Percentiles rank a stretch among this genome's conserved stretches.
These are phyloP conservation scores for Barnettozyma hawaiiensis DNA, from an alignment of 1,139 yeast genomes.

Conservation along the genomic window DNA sequence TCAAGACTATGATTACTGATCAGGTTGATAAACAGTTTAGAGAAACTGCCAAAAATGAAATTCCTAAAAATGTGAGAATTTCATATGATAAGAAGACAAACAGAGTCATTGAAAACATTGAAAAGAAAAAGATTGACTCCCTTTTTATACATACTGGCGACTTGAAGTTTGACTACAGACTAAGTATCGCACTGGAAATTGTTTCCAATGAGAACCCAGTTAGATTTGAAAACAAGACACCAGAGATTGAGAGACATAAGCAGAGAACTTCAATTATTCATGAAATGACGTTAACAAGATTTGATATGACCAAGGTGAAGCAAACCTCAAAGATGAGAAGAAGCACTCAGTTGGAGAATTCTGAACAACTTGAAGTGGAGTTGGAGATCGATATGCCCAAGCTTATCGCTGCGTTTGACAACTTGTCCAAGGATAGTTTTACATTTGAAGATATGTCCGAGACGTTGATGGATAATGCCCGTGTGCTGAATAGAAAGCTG, in stretches of 20 bases:
- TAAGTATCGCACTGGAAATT: constrained; percentile 70
- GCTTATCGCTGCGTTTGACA: constrained; percentile 57
- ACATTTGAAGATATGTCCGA: constrained; percentile 68
- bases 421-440: constrained; percentile 45
- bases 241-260: constrained; percentile 54
- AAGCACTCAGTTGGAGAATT: constrained; percentile 34
- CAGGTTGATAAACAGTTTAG: constrained; percentile 36
- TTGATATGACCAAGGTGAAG: constrained; percentile 63
- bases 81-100: constrained; percentile 65
- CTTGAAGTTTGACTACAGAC: constrained; percentile 67
- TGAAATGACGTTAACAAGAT: constrained; percentile 60
- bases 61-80: constrained; percentile 57
- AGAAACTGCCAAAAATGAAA: constrained; percentile 39
- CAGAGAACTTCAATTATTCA: constrained; percentile 61
- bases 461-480: constrained; percentile 66
- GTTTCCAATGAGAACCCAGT: constrained; percentile 59
- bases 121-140: constrained; percentile 67
- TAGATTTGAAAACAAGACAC: constrained; percentile 42
- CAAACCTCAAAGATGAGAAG: constrained; percentile 43
- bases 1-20: constrained; percentile 34
- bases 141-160: constrained; percentile 71
- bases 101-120: constrained; percentile 59
- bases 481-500: constrained; percentile 43
- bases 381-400: constrained; percentile 67
- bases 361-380: constrained; percentile 47